A percentile compares a stretch with the other conserved stretches of the same genome.
Evolutionary conservation across 352 stramenopile genomes (phyloP).

Genomic region (Phytophthora crassamura): DNA sequence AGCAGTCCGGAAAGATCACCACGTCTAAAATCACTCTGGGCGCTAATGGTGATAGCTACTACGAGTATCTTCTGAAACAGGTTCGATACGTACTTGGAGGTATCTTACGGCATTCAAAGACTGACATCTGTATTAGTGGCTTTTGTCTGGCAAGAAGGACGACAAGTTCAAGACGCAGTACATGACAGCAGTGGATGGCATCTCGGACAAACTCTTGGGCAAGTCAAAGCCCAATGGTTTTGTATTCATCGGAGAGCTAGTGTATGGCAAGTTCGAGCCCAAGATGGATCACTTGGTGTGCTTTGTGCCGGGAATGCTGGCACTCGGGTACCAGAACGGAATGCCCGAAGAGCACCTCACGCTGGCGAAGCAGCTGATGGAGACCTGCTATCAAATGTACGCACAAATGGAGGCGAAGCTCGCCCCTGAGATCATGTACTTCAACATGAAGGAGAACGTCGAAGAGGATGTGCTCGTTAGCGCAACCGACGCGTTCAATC

Average conservation of each 20-base stretch:
- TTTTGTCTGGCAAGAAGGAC: slow-evolving; percentile 75
- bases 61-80: slow-evolving; percentile 88
- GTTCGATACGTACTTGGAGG: slow-evolving; percentile 26
- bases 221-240: slow-evolving; percentile 67
- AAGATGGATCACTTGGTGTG: slow-evolving; percentile 93
- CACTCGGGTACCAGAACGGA: slow-evolving; percentile 79
- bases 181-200: slow-evolving; percentile 66
- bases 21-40: slow-evolving; percentile 72
- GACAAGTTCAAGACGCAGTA: slow-evolving; percentile 78
- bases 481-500: slow-evolving; percentile 75
- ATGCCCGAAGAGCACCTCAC: slow-evolving; percentile 68
- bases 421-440: slow-evolving; percentile 88
- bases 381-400: slow-evolving; percentile 92
- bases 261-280: slow-evolving; percentile 53
- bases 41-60: slow-evolving; percentile 85
- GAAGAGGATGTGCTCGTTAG: slow-evolving; percentile 64
- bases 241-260: slow-evolving; percentile 75
- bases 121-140: slow-evolving; percentile 49
- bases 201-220: slow-evolving; percentile 59
- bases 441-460: slow-evolving; percentile 63
- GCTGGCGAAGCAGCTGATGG: slow-evolving; percentile 80
- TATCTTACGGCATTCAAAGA: neutral
- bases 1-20: slow-evolving; percentile 45
- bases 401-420: slow-evolving; percentile 79
- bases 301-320: slow-evolving; percentile 90